Evolutionary conservation across 345 rosid genomes (phyloP).

Genomic region (Syzygium jambos): DNA sequence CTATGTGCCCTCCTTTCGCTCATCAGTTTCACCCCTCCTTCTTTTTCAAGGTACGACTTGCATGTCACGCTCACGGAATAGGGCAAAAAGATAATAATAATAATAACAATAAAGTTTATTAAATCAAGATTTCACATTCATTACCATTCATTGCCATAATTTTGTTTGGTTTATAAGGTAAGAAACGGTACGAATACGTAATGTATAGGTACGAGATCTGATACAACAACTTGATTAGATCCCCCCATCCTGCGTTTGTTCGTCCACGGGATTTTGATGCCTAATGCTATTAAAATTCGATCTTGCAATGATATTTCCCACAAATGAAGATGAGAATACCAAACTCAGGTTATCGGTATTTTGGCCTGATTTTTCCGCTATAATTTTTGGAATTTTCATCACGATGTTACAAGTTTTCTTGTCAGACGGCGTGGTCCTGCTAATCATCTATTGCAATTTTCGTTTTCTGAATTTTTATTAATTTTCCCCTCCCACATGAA

Average conservation of each 20-base stretch:
- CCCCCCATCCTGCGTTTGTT: neutral
- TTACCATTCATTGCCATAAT: neutral
- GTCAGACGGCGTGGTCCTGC: neutral
- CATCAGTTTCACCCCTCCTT: neutral
- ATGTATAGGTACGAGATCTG: neutral
- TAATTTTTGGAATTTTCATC: neutral
- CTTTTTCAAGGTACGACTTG: constrained; percentile 7
- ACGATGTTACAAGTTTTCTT: neutral
- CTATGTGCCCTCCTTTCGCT: constrained; percentile 2
- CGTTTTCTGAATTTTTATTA: neutral
- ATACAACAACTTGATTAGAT: neutral
- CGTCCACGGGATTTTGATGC: neutral
- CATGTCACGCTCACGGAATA: constrained; percentile 1
- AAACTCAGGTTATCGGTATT: no score
- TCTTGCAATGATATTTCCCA: neutral
- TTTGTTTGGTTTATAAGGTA: neutral
- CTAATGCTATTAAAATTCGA: neutral
- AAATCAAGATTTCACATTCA: neutral
- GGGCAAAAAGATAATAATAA: neutral
- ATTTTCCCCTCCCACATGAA: neutral
- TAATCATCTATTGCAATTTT: neutral
- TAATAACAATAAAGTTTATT: neutral
- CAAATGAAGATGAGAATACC: neutral
- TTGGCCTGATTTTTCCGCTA: neutral
- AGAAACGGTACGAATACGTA: neutral